Percentiles rank a stretch among this genome's conserved stretches.
Evolutionary conservation across 2,329 filamentous ascomycete genomes (phyloP).

Genomic region (Blumeria graminis): DNA sequence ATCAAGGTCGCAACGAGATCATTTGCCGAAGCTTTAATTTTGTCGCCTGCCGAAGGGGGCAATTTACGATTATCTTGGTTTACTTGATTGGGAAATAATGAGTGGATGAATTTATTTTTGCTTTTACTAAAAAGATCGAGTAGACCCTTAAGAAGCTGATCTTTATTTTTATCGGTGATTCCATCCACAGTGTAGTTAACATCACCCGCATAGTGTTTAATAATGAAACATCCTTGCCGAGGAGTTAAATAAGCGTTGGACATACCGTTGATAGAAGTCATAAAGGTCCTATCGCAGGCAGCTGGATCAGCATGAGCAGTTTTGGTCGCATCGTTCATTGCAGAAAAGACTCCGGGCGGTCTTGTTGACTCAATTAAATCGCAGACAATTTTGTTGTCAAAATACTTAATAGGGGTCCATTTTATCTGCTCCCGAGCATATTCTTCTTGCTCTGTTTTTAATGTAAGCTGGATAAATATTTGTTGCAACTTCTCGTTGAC

Average conservation of each 20-base stretch:
- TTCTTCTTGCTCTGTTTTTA: conserved; percentile 94
- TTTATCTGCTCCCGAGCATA: conserved; percentile 90
- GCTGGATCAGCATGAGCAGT: conserved; percentile 92
- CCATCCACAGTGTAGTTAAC: conserved; percentile 85
- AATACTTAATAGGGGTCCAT: conserved; percentile 98
- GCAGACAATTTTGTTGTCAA: conserved; percentile 97
- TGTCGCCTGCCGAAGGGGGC: conserved; percentile 84
- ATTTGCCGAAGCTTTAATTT: conserved; percentile 86
- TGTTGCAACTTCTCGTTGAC: conserved; percentile 98
- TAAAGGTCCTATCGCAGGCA: conserved; percentile 87
- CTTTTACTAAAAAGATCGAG: conserved; percentile 69
- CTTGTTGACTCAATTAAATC: conserved; percentile 83
- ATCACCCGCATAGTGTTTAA: conserved; percentile 97
- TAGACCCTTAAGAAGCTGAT: conserved; percentile 82
- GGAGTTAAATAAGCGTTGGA: conserved; percentile 78
- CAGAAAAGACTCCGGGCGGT: conserved; percentile 81
- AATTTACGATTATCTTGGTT: conserved; percentile 89
- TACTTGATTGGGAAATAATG: conserved; percentile 74
- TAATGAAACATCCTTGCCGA: conserved; percentile 85
- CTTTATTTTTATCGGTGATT: conserved; percentile 99
- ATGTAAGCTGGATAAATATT: conserved; percentile 91
- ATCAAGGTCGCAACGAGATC: conserved; percentile 84
- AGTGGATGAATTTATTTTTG: conserved; percentile 65
- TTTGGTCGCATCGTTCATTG: conserved; percentile 90
- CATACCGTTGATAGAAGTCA: conserved; percentile 76